phyloP scores from a whole-genome alignment of 1,284 basidiomycete genomes.

The Ceratobasidium sp. region DNA sequence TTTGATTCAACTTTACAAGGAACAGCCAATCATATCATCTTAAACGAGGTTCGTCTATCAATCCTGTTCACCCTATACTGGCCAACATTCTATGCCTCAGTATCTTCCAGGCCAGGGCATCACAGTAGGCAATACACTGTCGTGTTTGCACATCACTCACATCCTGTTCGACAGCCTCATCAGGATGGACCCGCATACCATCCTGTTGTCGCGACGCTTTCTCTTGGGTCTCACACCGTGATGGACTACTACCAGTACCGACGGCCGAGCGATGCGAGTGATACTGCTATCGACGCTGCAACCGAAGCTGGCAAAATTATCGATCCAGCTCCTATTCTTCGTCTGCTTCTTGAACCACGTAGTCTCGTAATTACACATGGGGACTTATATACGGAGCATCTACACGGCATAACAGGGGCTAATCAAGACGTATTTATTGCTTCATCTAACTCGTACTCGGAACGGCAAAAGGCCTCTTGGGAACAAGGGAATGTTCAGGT shows the following conservation, averaged over 20 bases:
- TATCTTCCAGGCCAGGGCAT: conserved; percentile 94
- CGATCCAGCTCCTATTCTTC: conserved; percentile 74
- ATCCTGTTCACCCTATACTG: conserved; percentile 19
- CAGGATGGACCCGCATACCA: conserved; percentile 93
- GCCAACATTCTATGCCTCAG: conserved; percentile 60
- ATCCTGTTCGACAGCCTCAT: conserved; percentile 74
- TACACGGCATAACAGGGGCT: conserved; percentile 76
- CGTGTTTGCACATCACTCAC: conserved; percentile 23
- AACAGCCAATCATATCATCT: conserved; percentile 86
- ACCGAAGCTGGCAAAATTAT: conserved; percentile 58
- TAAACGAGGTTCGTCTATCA: conserved; percentile 75
- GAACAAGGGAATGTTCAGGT: background rate
- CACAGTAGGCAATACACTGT: conserved; percentile 68
- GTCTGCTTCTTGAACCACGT: conserved; percentile 84
- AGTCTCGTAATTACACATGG: conserved; percentile 84
- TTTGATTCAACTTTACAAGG: conserved; percentile 75
- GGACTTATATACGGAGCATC: conserved; percentile 74
- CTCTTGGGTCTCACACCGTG: conserved; percentile 85
- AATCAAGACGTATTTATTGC: background rate
- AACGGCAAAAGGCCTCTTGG: background rate
- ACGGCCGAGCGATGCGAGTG: conserved; percentile 52
- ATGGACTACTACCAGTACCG: conserved; percentile 88
- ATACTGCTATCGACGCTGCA: background rate
- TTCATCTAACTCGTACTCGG: too few species aligned
- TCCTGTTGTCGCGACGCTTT: conserved; percentile 91